A percentile compares a stretch with the other conserved stretches of the same genome.
These are phyloP conservation scores for Penstemon eatonii DNA, from an alignment of 257 asterid species.

Conservation along the genomic window DNA sequence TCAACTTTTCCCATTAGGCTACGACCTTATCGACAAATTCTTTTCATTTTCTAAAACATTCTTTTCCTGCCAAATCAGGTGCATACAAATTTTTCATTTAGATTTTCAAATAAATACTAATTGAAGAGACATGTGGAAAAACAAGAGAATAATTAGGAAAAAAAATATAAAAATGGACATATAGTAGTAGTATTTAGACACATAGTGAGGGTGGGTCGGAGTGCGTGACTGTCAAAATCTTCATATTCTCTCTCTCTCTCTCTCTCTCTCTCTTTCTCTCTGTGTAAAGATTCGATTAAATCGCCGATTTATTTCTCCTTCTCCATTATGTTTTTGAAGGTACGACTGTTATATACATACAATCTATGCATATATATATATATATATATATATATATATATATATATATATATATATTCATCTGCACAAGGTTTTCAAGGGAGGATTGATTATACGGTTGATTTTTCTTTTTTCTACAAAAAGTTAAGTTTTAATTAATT, in stretches of 20 bases:
- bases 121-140: constrained; percentile 16
- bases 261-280: constrained; percentile 42
- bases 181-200: constrained; percentile 25
- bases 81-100: too few relatives aligned
- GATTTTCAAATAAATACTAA: too few relatives aligned
- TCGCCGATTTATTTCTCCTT: constrained; percentile 50
- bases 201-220: constrained; percentile 29
- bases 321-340: constrained; percentile 37
- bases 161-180: not conserved
- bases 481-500: not conserved
- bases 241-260: constrained; percentile 42
- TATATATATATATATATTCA: constrained; percentile 8
- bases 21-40: too few relatives aligned
- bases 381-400: not conserved
- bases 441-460: not conserved
- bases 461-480: not conserved
- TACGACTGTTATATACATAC: constrained; percentile 24
- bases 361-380: not conserved
- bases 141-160: not conserved
- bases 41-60: too few relatives aligned
- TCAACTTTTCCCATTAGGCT: too few relatives aligned
- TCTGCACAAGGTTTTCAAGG: constrained; percentile 22
- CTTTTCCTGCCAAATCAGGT: too few relatives aligned
- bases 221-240: constrained; percentile 69
- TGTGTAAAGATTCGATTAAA: constrained; percentile 49